Percentiles rank a stretch among this genome's conserved stretches.
Conservation (phyloP, 2,329 filamentous ascomycete genomes). For the Neofusicoccum sp. region DNA sequence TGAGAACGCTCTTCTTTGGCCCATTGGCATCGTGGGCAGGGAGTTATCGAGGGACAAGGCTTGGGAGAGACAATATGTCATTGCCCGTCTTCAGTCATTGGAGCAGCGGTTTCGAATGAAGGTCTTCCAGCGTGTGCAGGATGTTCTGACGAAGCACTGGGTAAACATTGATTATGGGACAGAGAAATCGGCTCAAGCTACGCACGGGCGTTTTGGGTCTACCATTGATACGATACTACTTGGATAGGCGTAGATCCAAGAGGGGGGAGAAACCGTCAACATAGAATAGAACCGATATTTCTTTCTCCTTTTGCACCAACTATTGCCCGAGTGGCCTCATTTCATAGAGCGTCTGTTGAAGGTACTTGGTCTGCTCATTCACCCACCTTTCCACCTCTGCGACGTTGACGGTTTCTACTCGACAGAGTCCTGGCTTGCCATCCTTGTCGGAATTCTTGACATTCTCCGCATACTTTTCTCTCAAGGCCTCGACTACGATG, state of each 20-base stretch:
- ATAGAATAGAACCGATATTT: too few relatives aligned
- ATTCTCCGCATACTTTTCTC: constrained; percentile 26
- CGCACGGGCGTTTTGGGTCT: neutral
- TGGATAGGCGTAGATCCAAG: neutral
- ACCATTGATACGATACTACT: neutral
- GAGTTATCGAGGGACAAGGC: neutral
- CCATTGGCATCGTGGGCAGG: neutral
- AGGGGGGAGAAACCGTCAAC: too few relatives aligned
- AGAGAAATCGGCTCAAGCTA: neutral
- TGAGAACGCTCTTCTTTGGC: neutral
- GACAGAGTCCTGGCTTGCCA: constrained; percentile 26
- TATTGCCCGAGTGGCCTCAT: constrained; percentile 28
- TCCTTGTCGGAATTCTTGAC: constrained; percentile 23
- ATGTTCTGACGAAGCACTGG: neutral
- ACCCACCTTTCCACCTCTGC: constrained; percentile 28
- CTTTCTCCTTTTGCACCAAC: neutral
- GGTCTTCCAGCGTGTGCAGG: neutral
- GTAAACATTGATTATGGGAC: neutral
- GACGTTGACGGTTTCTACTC: constrained; percentile 29
- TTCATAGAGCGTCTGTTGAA: constrained; percentile 31
- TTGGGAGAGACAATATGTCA: neutral
- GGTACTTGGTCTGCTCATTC: constrained; percentile 31
- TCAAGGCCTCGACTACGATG: constrained; percentile 23
- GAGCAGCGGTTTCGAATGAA: neutral
- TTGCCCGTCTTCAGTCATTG: neutral